Evolutionary conservation across 2,329 filamentous ascomycete species (phyloP).

Genomic region (Nigrograna mackinnonii): DNA sequence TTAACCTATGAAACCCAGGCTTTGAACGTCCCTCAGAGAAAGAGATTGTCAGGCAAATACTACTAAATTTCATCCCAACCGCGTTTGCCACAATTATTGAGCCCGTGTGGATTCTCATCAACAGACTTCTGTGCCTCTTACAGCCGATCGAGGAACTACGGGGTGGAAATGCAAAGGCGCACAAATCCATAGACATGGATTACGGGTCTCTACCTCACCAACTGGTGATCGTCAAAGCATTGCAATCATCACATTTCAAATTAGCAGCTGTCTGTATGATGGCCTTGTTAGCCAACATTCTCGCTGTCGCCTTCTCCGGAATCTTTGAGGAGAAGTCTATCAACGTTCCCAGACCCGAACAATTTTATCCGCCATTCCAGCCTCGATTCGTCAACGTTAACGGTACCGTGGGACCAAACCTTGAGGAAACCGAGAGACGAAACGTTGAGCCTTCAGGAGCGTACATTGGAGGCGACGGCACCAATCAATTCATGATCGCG

Average conservation of each 20-base stretch:
- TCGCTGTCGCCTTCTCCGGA: slow-evolving; percentile 57
- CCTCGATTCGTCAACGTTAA: slow-evolving; percentile 27
- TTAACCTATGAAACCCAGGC: background rate
- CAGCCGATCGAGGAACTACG: slow-evolving; percentile 59
- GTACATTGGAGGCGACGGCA: slow-evolving; percentile 23
- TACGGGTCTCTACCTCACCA: slow-evolving; percentile 63
- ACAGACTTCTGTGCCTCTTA: slow-evolving; percentile 56
- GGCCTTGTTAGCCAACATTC: slow-evolving; percentile 55
- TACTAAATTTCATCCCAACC: slow-evolving; percentile 14
- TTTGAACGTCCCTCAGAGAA: background rate
- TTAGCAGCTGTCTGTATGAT: slow-evolving; percentile 53
- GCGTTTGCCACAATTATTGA: slow-evolving; percentile 60
- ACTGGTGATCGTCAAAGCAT: slow-evolving; percentile 51
- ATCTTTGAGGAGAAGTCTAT: slow-evolving; percentile 50
- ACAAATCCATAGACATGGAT: slow-evolving; percentile 43
- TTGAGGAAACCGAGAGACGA: background rate
- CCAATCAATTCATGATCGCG: slow-evolving; percentile 46
- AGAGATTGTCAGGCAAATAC: background rate
- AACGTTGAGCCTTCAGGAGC: slow-evolving; percentile 21
- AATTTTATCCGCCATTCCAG: slow-evolving; percentile 15
- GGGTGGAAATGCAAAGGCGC: slow-evolving; percentile 38
- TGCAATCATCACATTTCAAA: slow-evolving; percentile 49
- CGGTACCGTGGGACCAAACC: slow-evolving; percentile 23
- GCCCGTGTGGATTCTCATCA: slow-evolving; percentile 60
- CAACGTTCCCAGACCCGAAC: background rate